phyloP scores from a whole-genome alignment of 176 grass and related monocot species.

The maize (Zea mays) region Zm-B73-REFERENCE-NAM-5.0 NC_050100.1:133911501-133912000 shows the following conservation, averaged over 20 bases:
- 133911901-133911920: conserved; percentile 22
- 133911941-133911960: conserved; percentile 18
- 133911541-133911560: conserved; percentile 88
- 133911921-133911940: background rate
- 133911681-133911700: conserved; percentile 94
- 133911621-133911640: conserved; percentile 84
- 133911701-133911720: conserved; percentile 67
- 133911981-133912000: background rate
- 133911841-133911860: conserved; percentile 43
- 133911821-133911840: conserved; percentile 1
- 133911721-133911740: conserved; percentile 98
- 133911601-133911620: conserved; percentile 98
- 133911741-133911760: conserved; percentile 90
- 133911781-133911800: conserved; percentile 29
- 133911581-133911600: conserved; percentile 97
- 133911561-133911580: conserved; percentile 79
- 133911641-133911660: conserved; percentile 73
- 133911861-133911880: conserved; percentile 21
- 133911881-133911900: conserved; percentile 39
- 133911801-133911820: conserved; percentile 18
- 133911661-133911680: conserved; percentile 88
- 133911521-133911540: conserved; percentile 72
- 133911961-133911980: background rate
- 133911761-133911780: conserved; percentile 51
- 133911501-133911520: conserved; percentile 62